A percentile compares a stretch with the other conserved stretches of the same genome.
Evolutionary conservation across 495 filamentous ascomycete genomes (phyloP).

Genomic region (Penicillium verhagenii): DNA sequence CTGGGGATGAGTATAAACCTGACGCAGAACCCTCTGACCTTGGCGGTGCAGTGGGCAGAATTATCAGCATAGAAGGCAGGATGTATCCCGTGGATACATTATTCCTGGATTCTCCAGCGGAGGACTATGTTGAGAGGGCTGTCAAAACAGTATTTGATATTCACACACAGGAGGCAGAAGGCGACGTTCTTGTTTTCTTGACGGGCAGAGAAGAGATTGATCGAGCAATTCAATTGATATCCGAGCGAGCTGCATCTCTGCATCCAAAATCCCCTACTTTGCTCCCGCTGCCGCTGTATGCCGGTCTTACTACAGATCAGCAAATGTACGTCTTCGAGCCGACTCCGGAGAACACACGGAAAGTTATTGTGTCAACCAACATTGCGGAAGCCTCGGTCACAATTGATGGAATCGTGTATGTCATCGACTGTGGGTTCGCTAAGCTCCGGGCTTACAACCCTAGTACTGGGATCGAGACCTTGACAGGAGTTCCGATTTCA

Average conservation of each 20-base stretch:
- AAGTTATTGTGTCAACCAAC: slow-evolving; percentile 93
- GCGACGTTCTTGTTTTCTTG: slow-evolving; percentile 89
- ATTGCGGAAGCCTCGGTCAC: slow-evolving; percentile 96
- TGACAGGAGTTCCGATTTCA: slow-evolving; percentile 85
- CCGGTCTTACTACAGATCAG: slow-evolving; percentile 82
- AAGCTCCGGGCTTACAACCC: slow-evolving; percentile 91
- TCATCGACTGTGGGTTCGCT: slow-evolving; percentile 89
- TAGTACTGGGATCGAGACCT: slow-evolving; percentile 80
- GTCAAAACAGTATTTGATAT: slow-evolving; percentile 92
- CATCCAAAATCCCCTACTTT: slow-evolving; percentile 68
- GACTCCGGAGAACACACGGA: slow-evolving; percentile 78
- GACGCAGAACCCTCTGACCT: slow-evolving; percentile 39
- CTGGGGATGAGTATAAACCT: slow-evolving; percentile 43
- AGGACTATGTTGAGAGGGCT: slow-evolving; percentile 86
- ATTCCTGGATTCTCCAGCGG: slow-evolving; percentile 74
- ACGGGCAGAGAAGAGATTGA: slow-evolving; percentile 96
- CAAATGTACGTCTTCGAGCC: slow-evolving; percentile 93
- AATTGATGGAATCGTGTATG: slow-evolving; percentile 89
- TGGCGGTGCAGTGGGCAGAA: slow-evolving; percentile 56
- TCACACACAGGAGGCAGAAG: slow-evolving; percentile 78
- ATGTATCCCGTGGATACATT: slow-evolving; percentile 90
- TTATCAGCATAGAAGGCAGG: slow-evolving; percentile 87
- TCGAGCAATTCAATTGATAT: slow-evolving; percentile 69
- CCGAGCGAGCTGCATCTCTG: slow-evolving; percentile 73
- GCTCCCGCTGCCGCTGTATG: slow-evolving; percentile 81